phyloP scores from a whole-genome alignment of 805 yeast species.

The Spathaspora gorwiae region DNA sequence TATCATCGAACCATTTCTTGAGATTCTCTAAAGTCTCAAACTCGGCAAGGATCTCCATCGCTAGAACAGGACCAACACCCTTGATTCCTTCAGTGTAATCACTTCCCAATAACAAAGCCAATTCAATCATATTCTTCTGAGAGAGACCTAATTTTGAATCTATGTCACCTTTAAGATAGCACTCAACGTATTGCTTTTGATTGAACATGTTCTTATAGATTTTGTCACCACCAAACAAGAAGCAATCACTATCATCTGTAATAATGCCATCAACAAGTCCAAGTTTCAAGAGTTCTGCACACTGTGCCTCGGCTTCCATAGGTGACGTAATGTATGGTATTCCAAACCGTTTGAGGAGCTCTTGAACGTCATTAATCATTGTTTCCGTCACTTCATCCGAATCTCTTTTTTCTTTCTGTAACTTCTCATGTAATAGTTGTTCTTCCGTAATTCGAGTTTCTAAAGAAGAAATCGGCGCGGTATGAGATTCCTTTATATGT shows the following conservation, averaged over 20 bases:
- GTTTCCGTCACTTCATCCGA: slow-evolving; percentile 84
- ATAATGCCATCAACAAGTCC: slow-evolving; percentile 88
- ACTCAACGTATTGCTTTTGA: slow-evolving; percentile 88
- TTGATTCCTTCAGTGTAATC: slow-evolving; percentile 92
- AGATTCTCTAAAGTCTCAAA: slow-evolving; percentile 47
- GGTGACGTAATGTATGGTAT: slow-evolving; percentile 95
- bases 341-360: slow-evolving; percentile 79
- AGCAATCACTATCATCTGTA: slow-evolving; percentile 97
- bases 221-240: slow-evolving; percentile 80
- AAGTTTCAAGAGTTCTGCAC: slow-evolving; percentile 71
- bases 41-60: slow-evolving; percentile 86
- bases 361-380: slow-evolving; percentile 91
- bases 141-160: slow-evolving; percentile 58
- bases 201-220: slow-evolving; percentile 92
- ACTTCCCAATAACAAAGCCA: slow-evolving; percentile 85
- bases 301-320: slow-evolving; percentile 98
- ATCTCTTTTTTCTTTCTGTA: slow-evolving; percentile 70
- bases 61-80: slow-evolving; percentile 91
- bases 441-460: slow-evolving; percentile 42
- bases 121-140: slow-evolving; percentile 62
- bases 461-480: slow-evolving; percentile 14
- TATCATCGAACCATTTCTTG: slow-evolving; percentile 55
- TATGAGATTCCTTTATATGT: slow-evolving; percentile 18
- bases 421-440: slow-evolving; percentile 52
- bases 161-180: slow-evolving; percentile 61